phyloP scores from a whole-genome alignment of 2,329 filamentous ascomycete species.

The Colletotrichum tofieldiae region DNA sequence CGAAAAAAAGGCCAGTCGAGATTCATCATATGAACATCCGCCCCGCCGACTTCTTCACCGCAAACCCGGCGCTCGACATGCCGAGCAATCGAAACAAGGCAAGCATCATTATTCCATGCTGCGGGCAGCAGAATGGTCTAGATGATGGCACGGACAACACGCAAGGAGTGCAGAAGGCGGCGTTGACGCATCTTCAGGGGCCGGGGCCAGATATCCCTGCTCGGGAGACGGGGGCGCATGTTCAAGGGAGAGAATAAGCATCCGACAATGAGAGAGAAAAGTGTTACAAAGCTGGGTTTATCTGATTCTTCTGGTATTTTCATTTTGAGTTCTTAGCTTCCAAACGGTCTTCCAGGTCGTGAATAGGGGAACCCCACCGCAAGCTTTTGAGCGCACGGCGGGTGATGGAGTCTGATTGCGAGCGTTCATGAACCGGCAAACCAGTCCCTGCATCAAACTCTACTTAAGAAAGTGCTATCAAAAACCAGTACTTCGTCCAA shows the following conservation, averaged over 20 bases:
- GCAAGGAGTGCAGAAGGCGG: conserved; percentile 42
- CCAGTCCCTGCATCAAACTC: too few relatives aligned
- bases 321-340: background rate
- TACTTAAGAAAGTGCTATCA: too few relatives aligned
- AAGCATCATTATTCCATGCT: conserved; percentile 60
- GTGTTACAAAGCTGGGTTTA: accelerated
- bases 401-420: too few relatives aligned
- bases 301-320: background rate
- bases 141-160: background rate
- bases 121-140: conserved; percentile 37
- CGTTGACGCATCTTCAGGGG: conserved; percentile 54
- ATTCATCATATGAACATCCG: conserved; percentile 63
- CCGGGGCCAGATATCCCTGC: conserved; percentile 48
- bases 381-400: too few relatives aligned
- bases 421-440: too few relatives aligned
- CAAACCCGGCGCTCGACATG: conserved; percentile 64
- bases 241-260: background rate
- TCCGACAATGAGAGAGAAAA: background rate
- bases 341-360: too few relatives aligned
- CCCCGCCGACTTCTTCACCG: conserved; percentile 63
- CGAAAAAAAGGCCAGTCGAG: conserved; percentile 60
- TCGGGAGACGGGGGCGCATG: conserved; percentile 44
- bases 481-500: too few relatives aligned
- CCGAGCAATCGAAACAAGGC: conserved; percentile 56
- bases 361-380: too few relatives aligned